Evolutionary conservation across 768 basidiomycete genomes (phyloP).

Genomic region (Tephrocybe sp.): DNA sequence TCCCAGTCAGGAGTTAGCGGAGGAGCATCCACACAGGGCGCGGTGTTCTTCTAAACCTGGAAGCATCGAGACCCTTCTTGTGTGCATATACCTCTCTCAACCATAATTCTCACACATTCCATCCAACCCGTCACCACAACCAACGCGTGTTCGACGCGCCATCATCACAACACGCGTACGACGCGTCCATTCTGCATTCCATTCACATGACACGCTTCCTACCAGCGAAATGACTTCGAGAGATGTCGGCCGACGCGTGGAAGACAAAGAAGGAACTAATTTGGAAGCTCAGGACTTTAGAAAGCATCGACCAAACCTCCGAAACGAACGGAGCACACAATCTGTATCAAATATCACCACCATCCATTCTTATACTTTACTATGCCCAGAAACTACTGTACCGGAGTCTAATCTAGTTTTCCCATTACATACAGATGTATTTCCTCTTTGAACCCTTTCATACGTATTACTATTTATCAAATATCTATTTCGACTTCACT

Average conservation of each 20-base stretch:
- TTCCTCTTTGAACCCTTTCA: no score
- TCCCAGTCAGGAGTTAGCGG: constrained; percentile 46
- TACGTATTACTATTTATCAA: not conserved
- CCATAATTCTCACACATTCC: no score
- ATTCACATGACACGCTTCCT: not conserved
- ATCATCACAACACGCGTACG: not conserved
- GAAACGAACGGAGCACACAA: constrained; percentile 26
- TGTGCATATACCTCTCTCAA: constrained; percentile 5
- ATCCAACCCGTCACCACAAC: no score
- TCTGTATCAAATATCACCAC: constrained; percentile 24
- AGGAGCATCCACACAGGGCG: constrained; percentile 48
- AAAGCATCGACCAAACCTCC: constrained; percentile 21
- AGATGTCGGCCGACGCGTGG: constrained; percentile 3
- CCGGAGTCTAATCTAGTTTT: no score
- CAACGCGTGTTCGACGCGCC: constrained; percentile 2
- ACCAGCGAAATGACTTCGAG: no score
- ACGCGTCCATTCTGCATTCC: constrained; percentile 7
- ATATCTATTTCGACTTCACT: no score
- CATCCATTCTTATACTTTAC: not conserved
- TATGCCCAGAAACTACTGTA: constrained; percentile 3
- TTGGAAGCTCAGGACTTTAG: constrained; percentile 20
- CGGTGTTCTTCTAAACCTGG: constrained; percentile 59
- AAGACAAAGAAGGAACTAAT: constrained; percentile 11
- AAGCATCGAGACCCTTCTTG: constrained; percentile 15
- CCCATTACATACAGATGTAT: no score